Evolutionary conservation across 2,329 filamentous ascomycete species (phyloP).

Genomic region (Trichothecium roseum): DNA sequence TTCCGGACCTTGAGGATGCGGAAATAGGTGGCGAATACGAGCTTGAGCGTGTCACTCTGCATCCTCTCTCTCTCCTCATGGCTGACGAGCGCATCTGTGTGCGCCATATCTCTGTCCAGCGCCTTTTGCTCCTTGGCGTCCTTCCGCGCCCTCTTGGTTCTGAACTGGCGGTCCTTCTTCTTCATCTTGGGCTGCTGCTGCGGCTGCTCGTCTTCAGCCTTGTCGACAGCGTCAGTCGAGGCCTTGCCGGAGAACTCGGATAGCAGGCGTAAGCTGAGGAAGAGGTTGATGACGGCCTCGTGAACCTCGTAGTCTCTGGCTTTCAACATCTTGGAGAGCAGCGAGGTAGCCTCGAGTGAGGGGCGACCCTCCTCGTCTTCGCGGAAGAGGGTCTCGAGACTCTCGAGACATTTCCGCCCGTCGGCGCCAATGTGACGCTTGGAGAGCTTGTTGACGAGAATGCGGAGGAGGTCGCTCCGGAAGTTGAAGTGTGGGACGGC

Average conservation of each 20-base stretch:
- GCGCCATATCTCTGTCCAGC: conserved; percentile 85
- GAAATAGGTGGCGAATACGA: conserved; percentile 94
- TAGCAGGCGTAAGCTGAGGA: conserved; percentile 79
- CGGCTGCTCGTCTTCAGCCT: conserved; percentile 11
- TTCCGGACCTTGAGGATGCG: conserved; percentile 78
- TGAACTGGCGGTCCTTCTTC: conserved; percentile 72
- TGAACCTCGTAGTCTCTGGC: conserved; percentile 72
- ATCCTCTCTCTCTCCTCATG: conserved; percentile 90
- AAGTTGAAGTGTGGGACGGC: conserved; percentile 97
- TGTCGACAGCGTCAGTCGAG: conserved; percentile 66
- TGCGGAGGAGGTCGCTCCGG: conserved; percentile 74
- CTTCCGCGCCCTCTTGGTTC: conserved; percentile 83
- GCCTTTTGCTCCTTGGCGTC: conserved; percentile 73
- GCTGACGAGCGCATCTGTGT: conserved; percentile 81
- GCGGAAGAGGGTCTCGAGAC: conserved; percentile 71
- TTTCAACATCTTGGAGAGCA: conserved; percentile 94
- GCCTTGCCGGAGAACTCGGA: conserved; percentile 80
- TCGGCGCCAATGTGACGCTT: conserved; percentile 60
- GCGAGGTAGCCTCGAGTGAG: conserved; percentile 73
- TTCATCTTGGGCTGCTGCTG: conserved; percentile 40
- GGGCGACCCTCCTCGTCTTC: conserved; percentile 86
- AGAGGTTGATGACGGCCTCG: conserved; percentile 80
- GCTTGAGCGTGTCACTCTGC: conserved; percentile 90
- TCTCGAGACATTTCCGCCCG: conserved; percentile 65
- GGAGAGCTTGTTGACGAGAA: conserved; percentile 76